Percentiles rank a stretch among this genome's conserved stretches.
phyloP scores from a whole-genome alignment of 768 basidiomycete genomes.

The Pleurotus djamor region DNA sequence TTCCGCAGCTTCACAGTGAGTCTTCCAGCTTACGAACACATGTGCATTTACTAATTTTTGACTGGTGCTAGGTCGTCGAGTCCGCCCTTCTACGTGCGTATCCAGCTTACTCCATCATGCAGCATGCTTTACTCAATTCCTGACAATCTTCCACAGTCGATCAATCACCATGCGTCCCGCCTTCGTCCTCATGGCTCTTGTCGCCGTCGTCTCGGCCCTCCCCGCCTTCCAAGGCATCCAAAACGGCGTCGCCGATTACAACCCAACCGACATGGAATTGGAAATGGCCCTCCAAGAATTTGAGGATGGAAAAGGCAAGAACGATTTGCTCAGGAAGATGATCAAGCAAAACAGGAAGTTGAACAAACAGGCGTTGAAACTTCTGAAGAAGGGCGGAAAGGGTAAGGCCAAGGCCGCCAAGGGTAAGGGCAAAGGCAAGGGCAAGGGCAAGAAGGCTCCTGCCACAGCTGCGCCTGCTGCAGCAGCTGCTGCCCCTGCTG shows the following conservation, averaged over 20 bases:
- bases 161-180: not conserved
- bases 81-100: not conserved
- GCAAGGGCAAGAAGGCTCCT: no score
- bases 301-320: not conserved
- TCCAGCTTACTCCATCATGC: not conserved
- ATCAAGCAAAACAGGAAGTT: not conserved
- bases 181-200: not conserved
- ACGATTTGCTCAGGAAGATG: not conserved
- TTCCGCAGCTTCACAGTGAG: not conserved
- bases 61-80: not conserved
- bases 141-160: not conserved
- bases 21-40: not conserved
- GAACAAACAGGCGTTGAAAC: not conserved
- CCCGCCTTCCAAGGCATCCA: no score
- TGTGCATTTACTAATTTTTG: not conserved
- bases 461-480: not conserved
- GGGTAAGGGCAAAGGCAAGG: no score
- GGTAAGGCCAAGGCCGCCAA: not conserved
- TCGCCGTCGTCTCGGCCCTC: not conserved
- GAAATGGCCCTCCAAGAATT: not conserved
- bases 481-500: not conserved
- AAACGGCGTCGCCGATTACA: not conserved
- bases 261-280: not conserved
- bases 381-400: not conserved
- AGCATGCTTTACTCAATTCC: not conserved